phyloP scores from a whole-genome alignment of 345 rosid genomes.

The Euphorbia peplus region DNA sequence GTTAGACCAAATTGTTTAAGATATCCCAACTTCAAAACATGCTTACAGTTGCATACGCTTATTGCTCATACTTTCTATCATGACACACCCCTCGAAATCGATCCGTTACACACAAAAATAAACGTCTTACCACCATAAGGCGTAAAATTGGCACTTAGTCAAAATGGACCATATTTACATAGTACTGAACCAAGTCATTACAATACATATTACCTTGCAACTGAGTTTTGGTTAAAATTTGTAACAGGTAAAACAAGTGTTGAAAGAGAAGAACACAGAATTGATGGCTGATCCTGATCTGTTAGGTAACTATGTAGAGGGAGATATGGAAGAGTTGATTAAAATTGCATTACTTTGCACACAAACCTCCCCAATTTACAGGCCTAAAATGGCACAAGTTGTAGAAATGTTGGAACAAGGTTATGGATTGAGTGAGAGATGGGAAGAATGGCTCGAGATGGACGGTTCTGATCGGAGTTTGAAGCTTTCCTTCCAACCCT shows the following conservation, averaged over 20 bases:
- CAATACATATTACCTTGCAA: no score
- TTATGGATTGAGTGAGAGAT: constrained; percentile 8
- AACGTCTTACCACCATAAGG: no score
- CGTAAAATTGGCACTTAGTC: no score
- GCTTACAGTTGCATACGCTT: no score
- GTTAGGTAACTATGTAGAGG: neutral
- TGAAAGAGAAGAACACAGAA: constrained; percentile 1
- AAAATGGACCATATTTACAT: no score
- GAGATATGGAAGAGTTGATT: constrained; percentile 11
- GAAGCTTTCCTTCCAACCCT: neutral
- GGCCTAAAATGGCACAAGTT: constrained; percentile 16
- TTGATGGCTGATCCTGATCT: constrained; percentile 13
- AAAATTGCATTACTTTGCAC: constrained; percentile 18
- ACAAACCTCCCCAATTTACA: constrained; percentile 7
- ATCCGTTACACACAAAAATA: no score
- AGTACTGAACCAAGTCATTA: neutral
- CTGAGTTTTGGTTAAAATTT: neutral
- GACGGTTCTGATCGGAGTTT: neutral
- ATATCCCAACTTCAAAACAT: no score
- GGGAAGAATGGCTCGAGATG: constrained; percentile 5
- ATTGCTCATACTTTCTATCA: no score
- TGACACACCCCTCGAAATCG: no score
- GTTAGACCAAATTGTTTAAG: no score
- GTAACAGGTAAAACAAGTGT: neutral
- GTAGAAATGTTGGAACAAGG: constrained; percentile 12